These are phyloP conservation scores for Pestalotiopsis sp. DNA, from an alignment of 2,329 filamentous ascomycete genomes.

Conservation along the genomic window DNA sequence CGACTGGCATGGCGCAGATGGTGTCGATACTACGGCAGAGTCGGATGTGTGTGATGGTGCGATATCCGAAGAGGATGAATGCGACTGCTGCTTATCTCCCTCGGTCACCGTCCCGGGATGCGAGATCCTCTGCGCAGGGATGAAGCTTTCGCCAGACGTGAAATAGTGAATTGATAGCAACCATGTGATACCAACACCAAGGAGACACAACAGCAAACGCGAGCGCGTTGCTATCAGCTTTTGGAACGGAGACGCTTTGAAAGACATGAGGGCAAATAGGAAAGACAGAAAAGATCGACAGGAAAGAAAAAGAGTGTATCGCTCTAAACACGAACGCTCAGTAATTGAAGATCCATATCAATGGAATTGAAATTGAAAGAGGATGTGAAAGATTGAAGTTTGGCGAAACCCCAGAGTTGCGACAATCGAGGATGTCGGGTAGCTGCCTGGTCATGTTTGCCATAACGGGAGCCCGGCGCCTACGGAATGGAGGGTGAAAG, in stretches of 20 bases:
- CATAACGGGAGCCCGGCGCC: neutral
- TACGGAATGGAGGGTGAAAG: neutral
- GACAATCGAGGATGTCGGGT: too few relatives aligned
- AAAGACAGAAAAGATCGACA: neutral
- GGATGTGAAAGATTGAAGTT: too few relatives aligned
- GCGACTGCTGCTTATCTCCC: neutral
- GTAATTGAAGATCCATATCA: too few relatives aligned
- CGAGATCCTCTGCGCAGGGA: neutral
- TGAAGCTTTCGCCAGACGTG: neutral
- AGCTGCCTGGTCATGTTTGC: too few relatives aligned
- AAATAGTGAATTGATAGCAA: neutral
- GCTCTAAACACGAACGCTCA: too few relatives aligned
- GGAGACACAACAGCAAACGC: neutral
- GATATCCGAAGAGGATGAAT: neutral
- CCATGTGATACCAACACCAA: neutral
- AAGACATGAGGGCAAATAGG: neutral
- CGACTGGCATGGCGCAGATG: neutral
- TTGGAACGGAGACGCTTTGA: neutral
- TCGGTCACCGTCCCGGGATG: neutral
- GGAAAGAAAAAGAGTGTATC: neutral
- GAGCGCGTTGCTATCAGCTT: neutral
- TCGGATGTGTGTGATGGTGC: neutral
- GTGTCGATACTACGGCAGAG: neutral
- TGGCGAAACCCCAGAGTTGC: too few relatives aligned
- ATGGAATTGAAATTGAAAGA: too few relatives aligned